Evolutionary conservation across 495 filamentous ascomycete species (phyloP).

Genomic region (Tuber microsphaerosporum): DNA sequence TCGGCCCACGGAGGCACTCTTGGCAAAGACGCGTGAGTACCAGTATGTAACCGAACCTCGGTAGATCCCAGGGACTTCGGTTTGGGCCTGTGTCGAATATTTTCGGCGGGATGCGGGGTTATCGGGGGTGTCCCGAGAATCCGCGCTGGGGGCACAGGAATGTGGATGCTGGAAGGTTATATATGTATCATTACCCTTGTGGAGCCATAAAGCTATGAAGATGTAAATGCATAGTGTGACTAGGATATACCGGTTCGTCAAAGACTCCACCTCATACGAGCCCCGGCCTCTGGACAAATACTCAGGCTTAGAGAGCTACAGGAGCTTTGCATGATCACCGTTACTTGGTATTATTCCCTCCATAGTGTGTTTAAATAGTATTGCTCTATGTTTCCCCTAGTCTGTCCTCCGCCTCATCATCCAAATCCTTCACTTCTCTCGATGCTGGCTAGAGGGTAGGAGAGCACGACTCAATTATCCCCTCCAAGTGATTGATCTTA

Average conservation of each 20-base stretch:
- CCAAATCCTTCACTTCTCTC: too few species aligned
- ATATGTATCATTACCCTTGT: background rate
- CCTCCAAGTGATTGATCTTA: background rate
- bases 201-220: background rate
- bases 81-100: background rate
- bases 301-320: too few species aligned
- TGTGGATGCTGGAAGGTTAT: background rate
- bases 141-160: background rate
- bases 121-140: background rate
- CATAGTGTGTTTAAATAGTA: too few species aligned
- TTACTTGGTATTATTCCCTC: too few species aligned
- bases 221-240: background rate
- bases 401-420: too few species aligned
- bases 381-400: too few species aligned
- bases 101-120: background rate
- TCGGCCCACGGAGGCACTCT: too few species aligned
- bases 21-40: too few species aligned
- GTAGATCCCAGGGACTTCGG: background rate
- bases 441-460: background rate
- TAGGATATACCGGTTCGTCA: background rate
- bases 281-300: too few species aligned
- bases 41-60: too few species aligned
- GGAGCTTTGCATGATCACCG: too few species aligned
- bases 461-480: background rate
- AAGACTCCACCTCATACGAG: background rate